These are phyloP conservation scores for Rubia peregrina DNA, from an alignment of 305 asterid genomes.

Conservation along the genomic window DNA sequence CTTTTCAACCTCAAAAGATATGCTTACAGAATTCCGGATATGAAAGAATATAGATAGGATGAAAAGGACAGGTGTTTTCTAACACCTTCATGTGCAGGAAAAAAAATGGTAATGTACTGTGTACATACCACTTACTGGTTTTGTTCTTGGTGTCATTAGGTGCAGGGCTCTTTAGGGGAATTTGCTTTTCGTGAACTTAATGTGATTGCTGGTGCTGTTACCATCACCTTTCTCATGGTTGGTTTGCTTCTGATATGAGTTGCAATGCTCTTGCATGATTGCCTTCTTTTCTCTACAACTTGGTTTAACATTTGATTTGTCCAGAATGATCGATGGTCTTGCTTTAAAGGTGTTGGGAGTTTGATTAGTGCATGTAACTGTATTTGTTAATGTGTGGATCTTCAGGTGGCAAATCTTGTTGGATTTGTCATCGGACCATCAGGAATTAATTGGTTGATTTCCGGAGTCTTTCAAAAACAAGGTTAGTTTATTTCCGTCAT, in stretches of 20 bases:
- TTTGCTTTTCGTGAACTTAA: constrained; percentile 77
- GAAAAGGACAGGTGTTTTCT: not conserved
- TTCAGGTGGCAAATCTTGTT: constrained; percentile 93
- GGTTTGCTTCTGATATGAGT: constrained; percentile 30
- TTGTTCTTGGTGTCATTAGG: constrained; percentile 35
- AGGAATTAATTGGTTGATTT: constrained; percentile 79
- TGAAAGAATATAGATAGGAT: not conserved
- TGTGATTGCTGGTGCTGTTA: constrained; percentile 92
- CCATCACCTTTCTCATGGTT: constrained; percentile 94
- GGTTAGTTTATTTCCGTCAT: constrained; percentile 35
- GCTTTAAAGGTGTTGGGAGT: not conserved
- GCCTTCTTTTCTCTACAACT: not conserved
- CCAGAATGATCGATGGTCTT: not conserved
- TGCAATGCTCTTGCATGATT: constrained; percentile 13
- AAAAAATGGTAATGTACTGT: constrained; percentile 1
- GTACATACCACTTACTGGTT: constrained; percentile 16
- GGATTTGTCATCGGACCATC: constrained; percentile 98
- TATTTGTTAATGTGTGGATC: constrained; percentile 12
- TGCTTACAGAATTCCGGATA: not conserved
- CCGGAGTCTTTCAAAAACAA: constrained; percentile 58
- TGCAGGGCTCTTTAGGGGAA: constrained; percentile 52
- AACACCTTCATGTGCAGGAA: constrained; percentile 1
- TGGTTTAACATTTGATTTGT: not conserved
- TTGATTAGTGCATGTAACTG: not conserved
- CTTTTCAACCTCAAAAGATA: not conserved